phyloP scores from a whole-genome alignment of 306 rosid genomes.

The Inga laurina region DNA sequence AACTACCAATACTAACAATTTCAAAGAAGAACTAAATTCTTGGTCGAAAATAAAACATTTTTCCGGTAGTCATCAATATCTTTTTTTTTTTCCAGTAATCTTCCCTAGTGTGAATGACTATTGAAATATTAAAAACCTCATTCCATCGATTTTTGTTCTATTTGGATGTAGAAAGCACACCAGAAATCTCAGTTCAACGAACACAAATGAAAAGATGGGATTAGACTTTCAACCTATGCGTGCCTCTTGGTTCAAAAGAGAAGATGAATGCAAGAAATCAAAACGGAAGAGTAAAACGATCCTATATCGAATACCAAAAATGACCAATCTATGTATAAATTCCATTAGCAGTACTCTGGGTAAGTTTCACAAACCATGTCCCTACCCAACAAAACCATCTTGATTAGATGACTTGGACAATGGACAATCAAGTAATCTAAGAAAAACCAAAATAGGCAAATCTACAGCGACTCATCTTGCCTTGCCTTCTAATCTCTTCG shows the following conservation, averaged over 20 bases:
- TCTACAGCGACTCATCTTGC: conserved; percentile 28
- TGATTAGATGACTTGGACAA: conserved; percentile 15
- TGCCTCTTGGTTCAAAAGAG: background rate
- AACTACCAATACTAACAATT: background rate
- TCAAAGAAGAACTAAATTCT: background rate
- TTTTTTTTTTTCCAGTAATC: background rate
- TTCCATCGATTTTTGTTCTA: background rate
- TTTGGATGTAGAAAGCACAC: background rate
- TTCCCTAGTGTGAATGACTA: background rate
- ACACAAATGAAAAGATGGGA: background rate
- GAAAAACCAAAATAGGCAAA: background rate
- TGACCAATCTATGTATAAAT: background rate
- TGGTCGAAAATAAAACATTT: background rate
- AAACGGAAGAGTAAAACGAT: background rate
- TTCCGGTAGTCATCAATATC: background rate
- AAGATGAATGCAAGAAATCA: background rate
- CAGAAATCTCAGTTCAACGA: background rate
- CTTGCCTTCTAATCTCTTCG: conserved; percentile 19
- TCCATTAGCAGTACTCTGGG: background rate
- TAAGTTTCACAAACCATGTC: conserved; percentile 3
- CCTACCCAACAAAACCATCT: conserved; percentile 25
- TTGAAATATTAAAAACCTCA: background rate
- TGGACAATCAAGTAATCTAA: conserved; percentile 11
- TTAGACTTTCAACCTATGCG: background rate
- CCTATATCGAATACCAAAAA: background rate